Evolutionary conservation across 352 stramenopile genomes (phyloP).

Genomic region (Phytophthora brassicae): DNA sequence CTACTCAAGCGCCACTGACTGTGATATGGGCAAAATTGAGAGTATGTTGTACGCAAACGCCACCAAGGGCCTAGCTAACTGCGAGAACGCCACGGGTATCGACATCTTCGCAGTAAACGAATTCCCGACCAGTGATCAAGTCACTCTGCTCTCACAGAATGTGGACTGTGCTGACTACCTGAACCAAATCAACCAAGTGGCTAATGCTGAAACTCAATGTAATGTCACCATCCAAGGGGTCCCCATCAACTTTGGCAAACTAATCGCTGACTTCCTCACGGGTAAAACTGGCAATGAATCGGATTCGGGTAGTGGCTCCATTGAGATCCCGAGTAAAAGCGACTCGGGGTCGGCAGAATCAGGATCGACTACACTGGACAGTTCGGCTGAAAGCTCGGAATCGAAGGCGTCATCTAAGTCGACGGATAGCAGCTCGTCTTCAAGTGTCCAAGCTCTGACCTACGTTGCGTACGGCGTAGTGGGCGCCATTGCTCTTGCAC

Average conservation of each 20-base stretch:
- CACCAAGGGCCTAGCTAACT: slow-evolving; percentile 47
- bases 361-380: slow-evolving; percentile 17
- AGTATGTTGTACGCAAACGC: slow-evolving; percentile 57
- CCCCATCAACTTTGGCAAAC: slow-evolving; percentile 45
- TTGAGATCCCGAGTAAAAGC: slow-evolving; percentile 30
- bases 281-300: slow-evolving; percentile 69
- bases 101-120: slow-evolving; percentile 52
- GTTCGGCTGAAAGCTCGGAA: no score
- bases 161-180: slow-evolving; percentile 63
- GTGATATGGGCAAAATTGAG: slow-evolving; percentile 57
- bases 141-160: slow-evolving; percentile 51
- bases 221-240: slow-evolving; percentile 50
- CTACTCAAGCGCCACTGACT: slow-evolving; percentile 37
- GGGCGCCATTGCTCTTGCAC: slow-evolving; percentile 15
- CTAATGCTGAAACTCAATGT: slow-evolving; percentile 64
- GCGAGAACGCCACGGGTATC: slow-evolving; percentile 45
- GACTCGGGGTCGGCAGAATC: slow-evolving; percentile 19
- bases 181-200: slow-evolving; percentile 74
- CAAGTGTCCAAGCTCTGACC: slow-evolving; percentile 6
- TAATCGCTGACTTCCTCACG: slow-evolving; percentile 60
- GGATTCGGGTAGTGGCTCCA: slow-evolving; percentile 37
- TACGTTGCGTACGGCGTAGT: slow-evolving; percentile 24
- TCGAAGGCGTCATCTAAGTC: no score
- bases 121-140: slow-evolving; percentile 61
- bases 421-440: slow-evolving; percentile 4